Base-by-base conservation (phyloP, 257 asterid species). In the Phtheirospermum japonicum region DNA sequence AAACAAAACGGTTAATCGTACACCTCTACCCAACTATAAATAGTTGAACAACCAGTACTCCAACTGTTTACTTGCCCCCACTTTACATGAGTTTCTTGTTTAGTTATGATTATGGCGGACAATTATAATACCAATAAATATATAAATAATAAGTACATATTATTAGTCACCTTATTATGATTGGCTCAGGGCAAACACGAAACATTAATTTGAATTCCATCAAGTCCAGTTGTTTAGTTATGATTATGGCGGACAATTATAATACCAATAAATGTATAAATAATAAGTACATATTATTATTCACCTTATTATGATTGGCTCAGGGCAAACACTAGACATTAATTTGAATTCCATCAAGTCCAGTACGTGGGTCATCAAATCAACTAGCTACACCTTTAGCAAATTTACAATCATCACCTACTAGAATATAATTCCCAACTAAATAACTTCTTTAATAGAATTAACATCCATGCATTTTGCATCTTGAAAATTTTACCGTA, bases 311-410 rank as follows among this genome's bases (percentile, higher is more conserved):
- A 61, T 32, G 67, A 31, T 63, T 66, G 63, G 28, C 28, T 23
- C 23, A 36, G 33, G 11, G 66, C 67, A 37, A 64, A 40, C 69
- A 65, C 64, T 45, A 36, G 51, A 62, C 73, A 43, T 53, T 18
- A 17, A 46, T 50, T 46, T 67, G 61, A 57, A 62, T 71, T 39
- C 42, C 50, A 61, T 46, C 16, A 36, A 11, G 42, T 36, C 1
- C 11, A 6, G 60, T 65, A 65, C 61, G 68, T 69, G 64, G 72
- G 67, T 72, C 72, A 69, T 65, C 75, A 64, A 72, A 72, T 68
- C 70, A 64, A 49, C 40, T 45, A 7, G 28, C 28, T 23, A 23
- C n/a, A 32, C 59, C 70, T 59, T 66, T 31, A 19, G 56, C 71
- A 65, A 49, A 12, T 19, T 9, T 54, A 55, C 65, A 77, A 73